phyloP scores from a whole-genome alignment of 148 eudicot genomes.

The Cornus kousa region DNA sequence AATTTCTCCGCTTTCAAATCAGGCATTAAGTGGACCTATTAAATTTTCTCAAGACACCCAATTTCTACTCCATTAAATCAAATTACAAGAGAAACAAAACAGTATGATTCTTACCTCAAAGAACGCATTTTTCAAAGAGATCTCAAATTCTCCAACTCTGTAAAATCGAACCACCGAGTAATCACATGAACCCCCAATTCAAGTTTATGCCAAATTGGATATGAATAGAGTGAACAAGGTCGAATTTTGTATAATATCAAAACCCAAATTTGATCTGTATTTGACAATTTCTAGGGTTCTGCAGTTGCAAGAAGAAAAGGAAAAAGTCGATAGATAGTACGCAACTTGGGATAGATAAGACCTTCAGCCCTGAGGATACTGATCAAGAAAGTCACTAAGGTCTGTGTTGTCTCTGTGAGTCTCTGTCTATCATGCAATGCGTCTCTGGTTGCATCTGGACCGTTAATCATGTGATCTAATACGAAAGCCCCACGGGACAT shows the following conservation, averaged over 20 bases:
- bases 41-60: neutral
- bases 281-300: neutral
- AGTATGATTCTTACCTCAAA: neutral
- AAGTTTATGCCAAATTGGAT: neutral
- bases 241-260: neutral
- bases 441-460: too few relatives aligned
- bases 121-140: neutral
- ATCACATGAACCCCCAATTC: neutral
- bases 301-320: neutral
- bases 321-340: neutral
- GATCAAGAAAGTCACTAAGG: neutral
- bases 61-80: neutral
- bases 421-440: too few relatives aligned
- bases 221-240: neutral
- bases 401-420: too few relatives aligned
- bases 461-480: too few relatives aligned
- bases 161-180: neutral
- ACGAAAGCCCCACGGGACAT: too few relatives aligned
- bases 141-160: conserved; percentile 5
- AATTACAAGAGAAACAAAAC: neutral
- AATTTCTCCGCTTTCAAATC: neutral
- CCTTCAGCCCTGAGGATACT: neutral
- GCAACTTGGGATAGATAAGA: neutral
- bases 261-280: neutral
- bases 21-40: neutral